Percentiles rank a stretch among this genome's conserved stretches.
Evolutionary conservation across 192 early-diverging fungal genomes (phyloP).

Genomic region (Entomortierella parvispora): DNA sequence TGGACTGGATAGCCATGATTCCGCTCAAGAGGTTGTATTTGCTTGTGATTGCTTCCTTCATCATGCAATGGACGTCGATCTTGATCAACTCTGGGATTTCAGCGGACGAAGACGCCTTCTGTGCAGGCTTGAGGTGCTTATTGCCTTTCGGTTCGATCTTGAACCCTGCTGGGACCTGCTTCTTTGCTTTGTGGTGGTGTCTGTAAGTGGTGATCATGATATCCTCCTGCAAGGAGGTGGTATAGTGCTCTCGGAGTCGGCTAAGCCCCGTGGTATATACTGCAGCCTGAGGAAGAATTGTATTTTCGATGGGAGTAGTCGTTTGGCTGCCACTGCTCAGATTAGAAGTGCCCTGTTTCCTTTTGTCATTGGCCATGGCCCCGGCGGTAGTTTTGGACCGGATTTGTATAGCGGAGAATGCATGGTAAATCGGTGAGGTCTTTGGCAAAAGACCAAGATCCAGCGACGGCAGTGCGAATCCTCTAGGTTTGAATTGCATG

Average conservation of each 20-base stretch:
- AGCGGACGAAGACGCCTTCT: slow-evolving; percentile 67
- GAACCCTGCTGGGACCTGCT: slow-evolving; percentile 49
- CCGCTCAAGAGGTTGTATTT: slow-evolving; percentile 91
- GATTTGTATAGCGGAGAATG: slow-evolving; percentile 23
- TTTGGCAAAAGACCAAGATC: slow-evolving; percentile 38
- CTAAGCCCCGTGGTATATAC: slow-evolving; percentile 54
- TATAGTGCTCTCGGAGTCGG: slow-evolving; percentile 80
- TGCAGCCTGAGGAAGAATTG: slow-evolving; percentile 12
- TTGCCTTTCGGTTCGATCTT: slow-evolving; percentile 54
- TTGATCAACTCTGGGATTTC: slow-evolving; percentile 75
- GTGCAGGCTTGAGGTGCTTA: slow-evolving; percentile 61
- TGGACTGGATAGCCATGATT: slow-evolving; percentile 89
- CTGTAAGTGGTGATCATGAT: slow-evolving; percentile 78
- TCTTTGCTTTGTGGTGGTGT: slow-evolving; percentile 61
- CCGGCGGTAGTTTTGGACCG: slow-evolving; percentile 20
- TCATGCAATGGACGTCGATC: slow-evolving; percentile 87
- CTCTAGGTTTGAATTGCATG: slow-evolving; percentile 18
- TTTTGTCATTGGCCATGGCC: slow-evolving; percentile 6
- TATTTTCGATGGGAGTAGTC: neutral
- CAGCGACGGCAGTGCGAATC: slow-evolving; percentile 6
- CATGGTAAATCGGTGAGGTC: slow-evolving; percentile 35
- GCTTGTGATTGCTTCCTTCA: slow-evolving; percentile 85
- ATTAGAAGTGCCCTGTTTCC: slow-evolving; percentile 9
- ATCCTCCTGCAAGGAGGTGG: slow-evolving; percentile 79
- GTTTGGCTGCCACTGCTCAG: neutral